Evolutionary conservation across 495 filamentous ascomycete genomes (phyloP).

Genomic region (Clavariopsis aquatica): DNA sequence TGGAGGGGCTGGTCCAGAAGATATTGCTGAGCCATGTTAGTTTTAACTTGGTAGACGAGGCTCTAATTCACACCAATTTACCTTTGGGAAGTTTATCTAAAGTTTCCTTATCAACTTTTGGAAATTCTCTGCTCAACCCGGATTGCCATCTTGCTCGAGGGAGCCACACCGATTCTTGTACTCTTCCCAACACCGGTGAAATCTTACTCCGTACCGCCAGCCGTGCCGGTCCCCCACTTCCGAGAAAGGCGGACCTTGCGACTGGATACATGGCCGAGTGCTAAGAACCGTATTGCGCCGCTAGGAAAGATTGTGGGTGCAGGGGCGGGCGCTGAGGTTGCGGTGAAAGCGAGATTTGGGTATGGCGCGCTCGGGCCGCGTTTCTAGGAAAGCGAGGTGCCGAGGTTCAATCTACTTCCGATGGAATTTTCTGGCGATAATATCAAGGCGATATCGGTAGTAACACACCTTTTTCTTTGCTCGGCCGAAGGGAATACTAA

Average conservation of each 20-base stretch:
- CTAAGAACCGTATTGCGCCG: background rate
- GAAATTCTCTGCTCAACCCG: no score
- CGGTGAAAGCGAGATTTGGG: constrained; percentile 2
- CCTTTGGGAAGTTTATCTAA: no score
- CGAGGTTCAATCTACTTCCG: background rate
- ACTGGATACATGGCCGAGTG: background rate
- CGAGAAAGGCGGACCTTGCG: constrained; percentile 26
- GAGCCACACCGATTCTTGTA: background rate
- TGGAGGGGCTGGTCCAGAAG: no score
- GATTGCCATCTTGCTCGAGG: no score
- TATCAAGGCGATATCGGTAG: background rate
- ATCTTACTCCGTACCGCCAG: constrained; percentile 12
- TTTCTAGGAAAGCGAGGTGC: background rate
- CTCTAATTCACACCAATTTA: constrained; percentile 1
- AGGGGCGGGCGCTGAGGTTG: background rate
- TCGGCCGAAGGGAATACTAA: background rate
- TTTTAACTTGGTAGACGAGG: no score
- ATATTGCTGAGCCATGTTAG: no score
- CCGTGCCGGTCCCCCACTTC: background rate
- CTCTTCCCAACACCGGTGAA: constrained; percentile 10
- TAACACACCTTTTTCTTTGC: background rate
- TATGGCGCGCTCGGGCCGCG: constrained; percentile 7
- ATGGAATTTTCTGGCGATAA: background rate
- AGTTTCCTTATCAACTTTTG: no score
- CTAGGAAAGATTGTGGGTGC: background rate